These are phyloP conservation scores for Ambrosiella beaveri DNA, from an alignment of 2,329 filamentous ascomycete species.

Conservation along the genomic window DNA sequence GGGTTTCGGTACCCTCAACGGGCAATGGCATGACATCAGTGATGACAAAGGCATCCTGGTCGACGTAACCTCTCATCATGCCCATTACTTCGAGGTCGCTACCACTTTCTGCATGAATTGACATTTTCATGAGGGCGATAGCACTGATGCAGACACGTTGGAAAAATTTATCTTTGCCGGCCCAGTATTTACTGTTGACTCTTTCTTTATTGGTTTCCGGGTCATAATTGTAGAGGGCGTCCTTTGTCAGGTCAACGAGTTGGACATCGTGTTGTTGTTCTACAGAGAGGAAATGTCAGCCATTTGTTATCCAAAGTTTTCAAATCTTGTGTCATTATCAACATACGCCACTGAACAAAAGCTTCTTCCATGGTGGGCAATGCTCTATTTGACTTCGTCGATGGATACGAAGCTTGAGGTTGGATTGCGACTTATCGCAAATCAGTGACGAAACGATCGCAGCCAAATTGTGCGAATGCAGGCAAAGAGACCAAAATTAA, in stretches of 20 bases:
- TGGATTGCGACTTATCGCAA: too few relatives aligned
- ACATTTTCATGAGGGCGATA: slow-evolving; percentile 92
- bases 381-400: too few relatives aligned
- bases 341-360: too few relatives aligned
- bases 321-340: too few relatives aligned
- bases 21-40: slow-evolving; percentile 88
- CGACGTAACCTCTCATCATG: slow-evolving; percentile 88
- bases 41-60: slow-evolving; percentile 70
- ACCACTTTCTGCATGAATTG: slow-evolving; percentile 94
- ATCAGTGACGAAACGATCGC: too few relatives aligned
- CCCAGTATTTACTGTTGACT: slow-evolving; percentile 64
- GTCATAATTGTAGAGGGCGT: slow-evolving; percentile 82
- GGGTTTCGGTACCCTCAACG: slow-evolving; percentile 94
- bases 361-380: too few relatives aligned
- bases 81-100: slow-evolving; percentile 93
- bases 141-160: slow-evolving; percentile 86
- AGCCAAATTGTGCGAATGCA: too few relatives aligned
- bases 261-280: slow-evolving; percentile 77
- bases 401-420: too few relatives aligned
- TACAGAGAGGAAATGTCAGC: slow-evolving; percentile 21
- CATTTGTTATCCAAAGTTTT: too few relatives aligned
- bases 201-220: slow-evolving; percentile 24
- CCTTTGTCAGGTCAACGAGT: slow-evolving; percentile 69
- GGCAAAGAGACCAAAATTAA: too few relatives aligned
- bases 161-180: slow-evolving; percentile 67